These are phyloP conservation scores for Neurospora sp. DNA, from an alignment of 495 filamentous ascomycete species.

Conservation along the genomic window DNA sequence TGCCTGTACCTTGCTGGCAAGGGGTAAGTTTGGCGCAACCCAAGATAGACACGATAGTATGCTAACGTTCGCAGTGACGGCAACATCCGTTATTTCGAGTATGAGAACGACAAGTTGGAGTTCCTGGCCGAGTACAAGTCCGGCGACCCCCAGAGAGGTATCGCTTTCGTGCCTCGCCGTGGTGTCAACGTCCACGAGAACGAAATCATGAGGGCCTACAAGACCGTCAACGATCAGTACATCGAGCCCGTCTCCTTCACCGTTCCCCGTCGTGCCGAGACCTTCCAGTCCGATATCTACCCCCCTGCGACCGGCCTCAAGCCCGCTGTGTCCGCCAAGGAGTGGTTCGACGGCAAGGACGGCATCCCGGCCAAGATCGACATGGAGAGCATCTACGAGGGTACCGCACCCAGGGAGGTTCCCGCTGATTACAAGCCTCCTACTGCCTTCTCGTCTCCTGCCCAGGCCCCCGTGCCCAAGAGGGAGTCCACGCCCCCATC, in stretches of 20 bases:
- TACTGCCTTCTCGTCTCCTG: slow-evolving; percentile 25
- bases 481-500: slow-evolving; percentile 45
- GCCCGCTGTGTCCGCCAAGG: slow-evolving; percentile 64
- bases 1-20: slow-evolving; percentile 92
- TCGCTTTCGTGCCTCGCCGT: slow-evolving; percentile 91
- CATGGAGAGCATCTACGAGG: slow-evolving; percentile 83
- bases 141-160: slow-evolving; percentile 80
- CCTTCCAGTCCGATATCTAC: slow-evolving; percentile 95
- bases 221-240: slow-evolving; percentile 88
- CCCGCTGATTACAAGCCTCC: slow-evolving; percentile 58
- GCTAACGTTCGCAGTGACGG: slow-evolving; percentile 57
- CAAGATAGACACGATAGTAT: not conserved
- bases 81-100: slow-evolving; percentile 97
- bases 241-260: slow-evolving; percentile 97
- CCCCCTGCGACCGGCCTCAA: slow-evolving; percentile 69
- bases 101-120: slow-evolving; percentile 95
- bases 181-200: slow-evolving; percentile 95
- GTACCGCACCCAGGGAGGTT: slow-evolving; percentile 64
- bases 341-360: slow-evolving; percentile 82
- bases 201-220: slow-evolving; percentile 90
- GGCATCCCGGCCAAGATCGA: slow-evolving; percentile 83
- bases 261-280: slow-evolving; percentile 88
- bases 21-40: slow-evolving; percentile 52
- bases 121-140: slow-evolving; percentile 95
- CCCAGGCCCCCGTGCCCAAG: slow-evolving; percentile 41